phyloP scores from a whole-genome alignment of 1,284 basidiomycete species.

The Paramarasmius palmivorus region DNA sequence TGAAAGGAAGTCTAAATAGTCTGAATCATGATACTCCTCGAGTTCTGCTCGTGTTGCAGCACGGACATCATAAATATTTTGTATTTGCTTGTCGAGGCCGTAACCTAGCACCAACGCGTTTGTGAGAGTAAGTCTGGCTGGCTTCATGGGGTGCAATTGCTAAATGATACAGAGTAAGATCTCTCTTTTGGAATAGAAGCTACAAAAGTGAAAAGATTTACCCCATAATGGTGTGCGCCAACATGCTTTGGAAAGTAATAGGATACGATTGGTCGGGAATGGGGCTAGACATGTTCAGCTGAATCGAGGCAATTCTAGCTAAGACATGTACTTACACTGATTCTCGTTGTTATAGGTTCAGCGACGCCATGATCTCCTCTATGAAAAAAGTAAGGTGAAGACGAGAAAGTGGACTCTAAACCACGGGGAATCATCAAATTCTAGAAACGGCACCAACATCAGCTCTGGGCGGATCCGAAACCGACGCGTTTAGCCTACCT shows the following conservation, averaged over 20 bases:
- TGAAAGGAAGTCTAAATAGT: conserved; percentile 94
- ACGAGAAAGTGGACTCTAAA: conserved; percentile 52
- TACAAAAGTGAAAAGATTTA: conserved; percentile 50
- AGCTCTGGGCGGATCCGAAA: too few relatives aligned
- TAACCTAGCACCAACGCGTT: conserved; percentile 97
- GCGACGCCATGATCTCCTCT: conserved; percentile 66
- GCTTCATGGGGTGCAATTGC: conserved; percentile 99
- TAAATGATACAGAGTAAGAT: conserved; percentile 28
- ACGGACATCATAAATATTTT: conserved; percentile 87
- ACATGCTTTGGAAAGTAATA: conserved; percentile 96
- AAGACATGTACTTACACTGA: conserved; percentile 54
- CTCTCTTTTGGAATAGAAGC: neutral
- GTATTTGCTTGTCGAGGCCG: conserved; percentile 94
- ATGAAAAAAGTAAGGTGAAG: conserved; percentile 72
- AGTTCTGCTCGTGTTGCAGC: conserved; percentile 90
- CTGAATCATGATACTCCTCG: conserved; percentile 88
- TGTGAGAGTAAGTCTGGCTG: conserved; percentile 90
- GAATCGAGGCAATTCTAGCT: conserved; percentile 8
- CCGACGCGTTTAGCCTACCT: too few relatives aligned
- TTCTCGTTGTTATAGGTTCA: conserved; percentile 71
- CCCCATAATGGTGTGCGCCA: conserved; percentile 95
- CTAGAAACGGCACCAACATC: too few relatives aligned
- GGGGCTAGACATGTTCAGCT: conserved; percentile 51
- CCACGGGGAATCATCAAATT: too few relatives aligned
- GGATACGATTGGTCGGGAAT: conserved; percentile 87